Evolutionary conservation across 2,329 filamentous ascomycete genomes (phyloP).

Genomic region (Talaromyces rugulosus): DNA sequence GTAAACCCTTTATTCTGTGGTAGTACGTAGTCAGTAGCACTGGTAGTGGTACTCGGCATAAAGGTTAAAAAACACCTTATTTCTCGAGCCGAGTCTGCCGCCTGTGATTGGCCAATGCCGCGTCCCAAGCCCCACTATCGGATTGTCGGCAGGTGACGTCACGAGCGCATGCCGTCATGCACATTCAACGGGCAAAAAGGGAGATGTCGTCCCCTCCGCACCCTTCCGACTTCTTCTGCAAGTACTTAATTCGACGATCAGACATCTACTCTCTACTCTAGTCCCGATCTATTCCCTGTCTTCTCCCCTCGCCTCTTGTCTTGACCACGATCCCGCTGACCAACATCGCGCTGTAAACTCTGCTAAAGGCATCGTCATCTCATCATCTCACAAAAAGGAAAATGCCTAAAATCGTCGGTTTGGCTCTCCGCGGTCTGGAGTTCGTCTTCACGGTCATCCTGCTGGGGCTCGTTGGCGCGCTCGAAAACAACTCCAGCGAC

Average conservation of each 20-base stretch:
- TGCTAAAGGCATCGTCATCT: not conserved
- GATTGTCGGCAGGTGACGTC: not conserved
- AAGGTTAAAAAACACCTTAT: not conserved
- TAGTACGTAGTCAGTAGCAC: no score
- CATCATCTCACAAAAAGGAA: not conserved
- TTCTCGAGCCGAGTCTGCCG: not conserved
- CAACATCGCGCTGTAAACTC: not conserved
- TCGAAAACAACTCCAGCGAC: slow-evolving; percentile 52
- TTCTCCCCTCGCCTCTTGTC: not conserved
- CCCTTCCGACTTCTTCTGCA: not conserved
- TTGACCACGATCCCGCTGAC: not conserved
- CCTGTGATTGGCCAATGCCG: not conserved
- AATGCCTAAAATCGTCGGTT: slow-evolving; percentile 9
- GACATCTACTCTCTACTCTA: not conserved
- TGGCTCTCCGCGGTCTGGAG: slow-evolving; percentile 23
- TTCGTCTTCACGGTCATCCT: slow-evolving; percentile 58
- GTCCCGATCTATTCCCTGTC: not conserved
- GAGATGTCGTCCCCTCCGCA: not conserved
- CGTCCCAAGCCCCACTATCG: not conserved
- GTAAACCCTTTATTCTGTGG: no score
- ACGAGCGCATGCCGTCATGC: slow-evolving; percentile 1
- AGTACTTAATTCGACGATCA: not conserved
- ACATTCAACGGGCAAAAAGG: not conserved
- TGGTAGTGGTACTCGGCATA: no score
- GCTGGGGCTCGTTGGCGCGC: slow-evolving; percentile 60